phyloP scores from a whole-genome alignment of 202 grass and related monocot genomes.

The Bolboschoenoplectus hybrid region DNA sequence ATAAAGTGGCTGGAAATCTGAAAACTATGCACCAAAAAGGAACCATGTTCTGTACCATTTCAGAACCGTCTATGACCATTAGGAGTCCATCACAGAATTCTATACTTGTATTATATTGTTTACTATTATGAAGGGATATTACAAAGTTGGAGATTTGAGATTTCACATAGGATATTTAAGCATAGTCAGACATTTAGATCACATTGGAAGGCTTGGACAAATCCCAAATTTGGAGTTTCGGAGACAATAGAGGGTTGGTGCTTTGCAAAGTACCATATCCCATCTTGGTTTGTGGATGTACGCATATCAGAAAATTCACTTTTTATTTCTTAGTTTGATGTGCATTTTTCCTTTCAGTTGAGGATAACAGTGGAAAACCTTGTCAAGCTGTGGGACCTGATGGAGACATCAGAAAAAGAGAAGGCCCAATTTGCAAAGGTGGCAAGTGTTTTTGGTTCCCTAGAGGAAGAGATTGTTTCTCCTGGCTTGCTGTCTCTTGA shows the following conservation, averaged over 20 bases:
- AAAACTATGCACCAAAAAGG: background rate
- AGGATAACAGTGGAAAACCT: slow-evolving; percentile 62
- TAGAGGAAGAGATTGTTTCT: slow-evolving; percentile 70
- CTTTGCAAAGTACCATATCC: background rate
- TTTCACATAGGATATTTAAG: background rate
- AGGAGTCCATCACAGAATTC: background rate
- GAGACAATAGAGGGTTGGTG: background rate
- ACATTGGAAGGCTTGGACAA: background rate
- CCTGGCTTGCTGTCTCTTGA: slow-evolving; percentile 59
- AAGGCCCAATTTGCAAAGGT: slow-evolving; percentile 57
- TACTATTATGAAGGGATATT: background rate
- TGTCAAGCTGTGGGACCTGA: slow-evolving; percentile 78
- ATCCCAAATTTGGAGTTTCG: background rate
- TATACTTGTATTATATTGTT: background rate
- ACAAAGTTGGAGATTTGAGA: background rate
- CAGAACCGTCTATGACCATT: background rate
- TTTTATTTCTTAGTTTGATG: slow-evolving; percentile 11
- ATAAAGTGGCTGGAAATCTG: background rate
- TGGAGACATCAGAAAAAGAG: slow-evolving; percentile 88
- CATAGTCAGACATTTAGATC: background rate
- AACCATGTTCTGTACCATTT: background rate
- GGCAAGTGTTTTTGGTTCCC: slow-evolving; percentile 53
- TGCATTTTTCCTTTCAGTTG: slow-evolving; percentile 49
- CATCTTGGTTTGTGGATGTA: background rate
- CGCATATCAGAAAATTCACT: background rate